Percentiles rank a stretch among this genome's conserved stretches.
Conservation (phyloP, 2,329 filamentous ascomycete genomes). For the Leptographium lundbergii region DNA sequence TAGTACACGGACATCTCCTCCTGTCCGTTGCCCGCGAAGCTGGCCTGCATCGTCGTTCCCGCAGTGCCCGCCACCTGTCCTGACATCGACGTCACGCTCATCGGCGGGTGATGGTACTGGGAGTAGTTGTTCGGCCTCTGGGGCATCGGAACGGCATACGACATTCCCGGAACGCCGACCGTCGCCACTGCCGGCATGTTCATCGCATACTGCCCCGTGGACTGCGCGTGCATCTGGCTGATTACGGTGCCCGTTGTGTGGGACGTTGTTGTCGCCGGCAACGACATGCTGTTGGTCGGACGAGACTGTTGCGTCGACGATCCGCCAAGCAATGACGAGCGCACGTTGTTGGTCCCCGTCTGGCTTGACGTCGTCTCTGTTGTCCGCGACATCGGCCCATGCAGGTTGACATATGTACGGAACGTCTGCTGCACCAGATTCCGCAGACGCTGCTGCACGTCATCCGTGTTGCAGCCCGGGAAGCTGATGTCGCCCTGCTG, state of each 20-base stretch:
- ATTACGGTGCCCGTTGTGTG: neutral
- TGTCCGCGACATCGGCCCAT: slow-evolving; percentile 7
- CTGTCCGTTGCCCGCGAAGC: neutral
- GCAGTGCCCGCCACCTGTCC: neutral
- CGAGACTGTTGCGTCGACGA: slow-evolving; percentile 7
- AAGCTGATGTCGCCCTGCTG: slow-evolving; percentile 14
- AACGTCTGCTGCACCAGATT: slow-evolving; percentile 14
- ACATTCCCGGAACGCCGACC: neutral
- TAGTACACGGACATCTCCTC: slow-evolving; percentile 2
- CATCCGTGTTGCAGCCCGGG: slow-evolving; percentile 4
- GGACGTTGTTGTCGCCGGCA: slow-evolving; percentile 1
- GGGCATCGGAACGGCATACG: slow-evolving; percentile 1
- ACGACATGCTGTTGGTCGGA: slow-evolving; percentile 2
- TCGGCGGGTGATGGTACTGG: neutral
- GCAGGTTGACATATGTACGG: slow-evolving; percentile 12
- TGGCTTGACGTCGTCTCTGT: slow-evolving; percentile 13
- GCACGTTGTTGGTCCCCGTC: slow-evolving; percentile 5
- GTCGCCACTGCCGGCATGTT: neutral
- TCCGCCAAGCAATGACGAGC: slow-evolving; percentile 6
- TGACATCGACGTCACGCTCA: neutral
- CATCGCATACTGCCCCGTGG: neutral
- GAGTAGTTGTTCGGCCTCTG: neutral
- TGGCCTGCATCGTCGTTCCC: neutral
- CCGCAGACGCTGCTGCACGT: slow-evolving; percentile 10
- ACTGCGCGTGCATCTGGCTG: neutral